Conservation (phyloP, 192 early-diverging fungal species). For the Gonapodya prolifera region DNA sequence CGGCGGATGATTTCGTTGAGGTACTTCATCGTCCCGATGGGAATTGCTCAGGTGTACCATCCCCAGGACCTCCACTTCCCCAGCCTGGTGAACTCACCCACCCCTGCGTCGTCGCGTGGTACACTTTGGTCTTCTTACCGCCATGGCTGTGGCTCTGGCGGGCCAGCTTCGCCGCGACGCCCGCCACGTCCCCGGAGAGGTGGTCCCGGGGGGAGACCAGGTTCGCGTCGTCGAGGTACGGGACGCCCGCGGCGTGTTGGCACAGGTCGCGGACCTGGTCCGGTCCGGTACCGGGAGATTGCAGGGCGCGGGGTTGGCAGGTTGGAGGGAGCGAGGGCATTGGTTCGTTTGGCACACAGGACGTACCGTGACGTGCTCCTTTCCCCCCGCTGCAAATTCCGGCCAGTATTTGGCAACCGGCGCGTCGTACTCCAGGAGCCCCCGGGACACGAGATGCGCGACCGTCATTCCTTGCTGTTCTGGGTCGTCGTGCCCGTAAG, state of each 20-base stretch:
- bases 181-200: not conserved
- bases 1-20: conserved; percentile 5
- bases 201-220: not conserved
- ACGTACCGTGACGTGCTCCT: not conserved
- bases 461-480: not conserved
- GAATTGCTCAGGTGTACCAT: too few relatives aligned
- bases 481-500: not conserved
- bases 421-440: not conserved
- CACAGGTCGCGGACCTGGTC: conserved; percentile 25
- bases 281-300: too few relatives aligned
- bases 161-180: not conserved
- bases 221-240: conserved; percentile 28
- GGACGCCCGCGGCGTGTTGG: conserved; percentile 50
- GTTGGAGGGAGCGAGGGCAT: too few relatives aligned
- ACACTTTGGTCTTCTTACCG: not conserved
- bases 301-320: too few relatives aligned
- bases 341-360: too few relatives aligned
- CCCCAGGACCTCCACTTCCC: too few relatives aligned
- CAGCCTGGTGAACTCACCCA: not conserved
- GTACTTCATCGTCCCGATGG: not conserved
- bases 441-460: not conserved
- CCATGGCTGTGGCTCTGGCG: not conserved
- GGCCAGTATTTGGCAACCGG: conserved; percentile 7
- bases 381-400: not conserved
- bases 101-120: not conserved